Conservation (phyloP, 495 filamentous ascomycete species). For the Xylaria acuta region DNA sequence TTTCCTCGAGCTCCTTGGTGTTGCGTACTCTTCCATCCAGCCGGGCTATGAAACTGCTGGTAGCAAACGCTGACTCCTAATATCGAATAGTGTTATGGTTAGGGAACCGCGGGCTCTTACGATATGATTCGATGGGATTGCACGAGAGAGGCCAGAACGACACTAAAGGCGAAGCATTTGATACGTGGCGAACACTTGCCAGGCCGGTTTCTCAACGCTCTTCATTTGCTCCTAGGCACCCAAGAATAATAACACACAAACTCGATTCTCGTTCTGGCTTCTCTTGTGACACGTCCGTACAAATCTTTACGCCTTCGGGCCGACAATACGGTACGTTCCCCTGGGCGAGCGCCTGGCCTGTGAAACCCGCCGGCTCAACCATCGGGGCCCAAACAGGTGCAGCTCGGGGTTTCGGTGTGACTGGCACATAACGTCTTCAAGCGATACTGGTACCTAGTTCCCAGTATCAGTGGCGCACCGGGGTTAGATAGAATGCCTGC, state of each 20-base stretch:
- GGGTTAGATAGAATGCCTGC: not conserved
- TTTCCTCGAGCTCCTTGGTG: not conserved
- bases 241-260: too few relatives aligned
- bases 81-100: constrained; percentile 5
- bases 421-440: not conserved
- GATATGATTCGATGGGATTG: not conserved
- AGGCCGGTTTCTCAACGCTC: not conserved
- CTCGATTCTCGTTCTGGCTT: too few relatives aligned
- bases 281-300: not conserved
- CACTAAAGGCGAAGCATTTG: not conserved
- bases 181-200: not conserved
- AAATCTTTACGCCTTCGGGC: not conserved
- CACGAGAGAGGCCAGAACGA: not conserved
- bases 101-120: constrained; percentile 15
- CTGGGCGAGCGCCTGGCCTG: not conserved
- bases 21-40: not conserved
- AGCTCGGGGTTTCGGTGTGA: not conserved
- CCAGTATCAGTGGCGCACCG: not conserved
- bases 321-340: not conserved
- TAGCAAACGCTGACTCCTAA: not conserved
- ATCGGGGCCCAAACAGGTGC: not conserved
- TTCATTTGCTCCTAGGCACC: not conserved
- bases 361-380: not conserved
- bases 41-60: not conserved
- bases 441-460: not conserved